These are phyloP conservation scores for Trichocomaceae sp. DNA, from an alignment of 2,329 filamentous ascomycete genomes.

Conservation along the genomic window DNA sequence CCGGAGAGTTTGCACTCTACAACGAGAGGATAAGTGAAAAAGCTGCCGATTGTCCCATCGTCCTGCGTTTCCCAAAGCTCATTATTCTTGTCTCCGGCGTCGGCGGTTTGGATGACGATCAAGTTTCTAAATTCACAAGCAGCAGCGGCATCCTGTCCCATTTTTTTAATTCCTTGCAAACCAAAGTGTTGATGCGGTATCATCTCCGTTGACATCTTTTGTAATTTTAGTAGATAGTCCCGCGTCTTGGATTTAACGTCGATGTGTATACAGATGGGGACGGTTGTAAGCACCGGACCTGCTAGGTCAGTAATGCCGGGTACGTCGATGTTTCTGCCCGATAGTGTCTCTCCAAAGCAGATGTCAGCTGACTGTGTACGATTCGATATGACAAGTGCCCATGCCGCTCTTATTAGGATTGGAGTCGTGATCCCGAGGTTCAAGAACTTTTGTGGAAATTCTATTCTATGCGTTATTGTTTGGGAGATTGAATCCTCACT, in stretches of 20 bases:
- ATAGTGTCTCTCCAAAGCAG: slow-evolving; percentile 50
- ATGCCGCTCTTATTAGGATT: slow-evolving; percentile 43
- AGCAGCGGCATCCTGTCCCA: slow-evolving; percentile 44
- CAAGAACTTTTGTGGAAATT: slow-evolving; percentile 17
- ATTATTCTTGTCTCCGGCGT: slow-evolving; percentile 19
- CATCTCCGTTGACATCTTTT: slow-evolving; percentile 50
- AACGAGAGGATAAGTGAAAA: slow-evolving; percentile 57
- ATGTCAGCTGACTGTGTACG: slow-evolving; percentile 31
- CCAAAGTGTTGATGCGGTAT: slow-evolving; percentile 61
- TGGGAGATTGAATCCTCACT: slow-evolving; percentile 20
- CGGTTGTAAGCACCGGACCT: slow-evolving; percentile 21
- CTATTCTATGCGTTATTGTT: slow-evolving; percentile 17
- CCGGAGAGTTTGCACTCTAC: slow-evolving; percentile 55
- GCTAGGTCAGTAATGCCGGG: slow-evolving; percentile 39
- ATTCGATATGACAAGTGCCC: slow-evolving; percentile 18
- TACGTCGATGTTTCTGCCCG: slow-evolving; percentile 49
- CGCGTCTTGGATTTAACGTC: slow-evolving; percentile 30
- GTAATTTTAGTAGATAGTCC: slow-evolving; percentile 52
- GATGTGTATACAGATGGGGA: slow-evolving; percentile 33
- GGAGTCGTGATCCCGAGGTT: slow-evolving; percentile 38
- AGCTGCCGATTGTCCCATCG: slow-evolving; percentile 53
- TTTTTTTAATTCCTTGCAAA: slow-evolving; percentile 47
- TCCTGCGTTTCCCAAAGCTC: slow-evolving; percentile 27
- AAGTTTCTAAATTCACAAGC: slow-evolving; percentile 45
- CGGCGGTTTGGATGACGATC: slow-evolving; percentile 36